Conservation (phyloP, 2,329 filamentous ascomycete species). For the Colletotrichum sp. region DNA sequence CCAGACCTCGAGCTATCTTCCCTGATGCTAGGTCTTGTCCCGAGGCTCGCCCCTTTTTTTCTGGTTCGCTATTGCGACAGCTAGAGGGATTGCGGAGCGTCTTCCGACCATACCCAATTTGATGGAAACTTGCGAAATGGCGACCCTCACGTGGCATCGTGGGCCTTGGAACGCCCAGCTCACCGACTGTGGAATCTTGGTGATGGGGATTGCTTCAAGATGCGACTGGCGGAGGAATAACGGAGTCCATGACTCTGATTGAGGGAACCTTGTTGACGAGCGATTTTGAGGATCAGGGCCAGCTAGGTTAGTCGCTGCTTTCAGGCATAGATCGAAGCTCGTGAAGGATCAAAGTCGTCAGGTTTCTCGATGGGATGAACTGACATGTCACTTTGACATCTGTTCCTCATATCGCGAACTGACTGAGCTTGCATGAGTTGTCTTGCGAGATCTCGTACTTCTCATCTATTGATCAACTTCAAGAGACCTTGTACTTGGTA, state of each 20-base stretch:
- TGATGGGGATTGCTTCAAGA: not conserved
- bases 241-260: not conserved
- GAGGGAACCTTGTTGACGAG: not conserved
- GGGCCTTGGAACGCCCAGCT: not conserved
- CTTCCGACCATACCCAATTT: slow-evolving; percentile 5
- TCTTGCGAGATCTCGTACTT: not conserved
- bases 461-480: not conserved
- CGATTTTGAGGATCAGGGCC: not conserved
- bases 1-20: not conserved
- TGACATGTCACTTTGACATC: not conserved
- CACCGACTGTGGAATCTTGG: not conserved
- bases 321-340: not conserved
- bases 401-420: not conserved
- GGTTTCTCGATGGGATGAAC: not conserved
- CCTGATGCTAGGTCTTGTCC: not conserved
- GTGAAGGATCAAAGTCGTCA: not conserved
- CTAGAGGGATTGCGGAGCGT: not conserved
- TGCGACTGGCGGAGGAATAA: slow-evolving; percentile 11
- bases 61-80: not conserved
- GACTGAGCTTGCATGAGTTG: not conserved
- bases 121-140: slow-evolving; percentile 5
- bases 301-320: not conserved
- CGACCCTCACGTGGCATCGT: slow-evolving; percentile 2
- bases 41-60: not conserved
- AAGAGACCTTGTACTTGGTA: not conserved